A percentile compares a stretch with the other conserved stretches of the same genome.
These are phyloP conservation scores for Tolypocladium ophioglossoides DNA, from an alignment of 2,329 filamentous ascomycete genomes.

Conservation along the genomic window DNA sequence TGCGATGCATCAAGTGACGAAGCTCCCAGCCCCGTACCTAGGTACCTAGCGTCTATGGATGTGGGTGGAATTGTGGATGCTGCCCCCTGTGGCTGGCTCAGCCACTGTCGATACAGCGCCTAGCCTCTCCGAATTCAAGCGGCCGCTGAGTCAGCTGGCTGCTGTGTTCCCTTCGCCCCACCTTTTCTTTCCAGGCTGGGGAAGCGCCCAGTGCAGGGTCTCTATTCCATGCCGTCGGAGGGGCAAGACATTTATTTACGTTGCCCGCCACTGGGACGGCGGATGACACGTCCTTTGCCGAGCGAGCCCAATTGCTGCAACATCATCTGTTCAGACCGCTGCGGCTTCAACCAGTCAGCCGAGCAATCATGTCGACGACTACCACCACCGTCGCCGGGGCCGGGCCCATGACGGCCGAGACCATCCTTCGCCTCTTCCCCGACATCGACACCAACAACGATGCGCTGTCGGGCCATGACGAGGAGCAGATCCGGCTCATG, in stretches of 20 bases:
- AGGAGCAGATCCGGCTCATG: constrained; percentile 96
- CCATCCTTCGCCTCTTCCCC: constrained; percentile 79
- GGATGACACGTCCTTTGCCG: neutral
- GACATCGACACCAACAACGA: constrained; percentile 63
- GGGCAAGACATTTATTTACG: neutral
- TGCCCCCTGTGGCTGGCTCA: neutral
- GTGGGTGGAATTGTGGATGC: neutral
- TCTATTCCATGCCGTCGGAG: neutral
- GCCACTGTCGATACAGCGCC: neutral
- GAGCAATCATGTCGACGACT: constrained; percentile 11
- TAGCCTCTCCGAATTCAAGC: too few relatives aligned
- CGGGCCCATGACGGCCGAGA: constrained; percentile 68
- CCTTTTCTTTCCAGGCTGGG: too few relatives aligned
- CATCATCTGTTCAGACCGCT: neutral
- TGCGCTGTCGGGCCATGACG: constrained; percentile 84
- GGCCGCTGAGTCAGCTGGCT: neutral
- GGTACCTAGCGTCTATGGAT: too few relatives aligned
- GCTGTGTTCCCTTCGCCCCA: too few relatives aligned
- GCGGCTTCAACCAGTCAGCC: neutral
- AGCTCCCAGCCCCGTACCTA: constrained; percentile 13
- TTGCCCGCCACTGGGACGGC: neutral
- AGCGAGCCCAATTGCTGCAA: neutral
- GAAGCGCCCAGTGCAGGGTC: neutral
- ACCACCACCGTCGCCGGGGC: constrained; percentile 29
- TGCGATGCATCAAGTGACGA: constrained; percentile 12